Conservation (phyloP, 306 rosid genomes). For the Rosa persica region DNA sequence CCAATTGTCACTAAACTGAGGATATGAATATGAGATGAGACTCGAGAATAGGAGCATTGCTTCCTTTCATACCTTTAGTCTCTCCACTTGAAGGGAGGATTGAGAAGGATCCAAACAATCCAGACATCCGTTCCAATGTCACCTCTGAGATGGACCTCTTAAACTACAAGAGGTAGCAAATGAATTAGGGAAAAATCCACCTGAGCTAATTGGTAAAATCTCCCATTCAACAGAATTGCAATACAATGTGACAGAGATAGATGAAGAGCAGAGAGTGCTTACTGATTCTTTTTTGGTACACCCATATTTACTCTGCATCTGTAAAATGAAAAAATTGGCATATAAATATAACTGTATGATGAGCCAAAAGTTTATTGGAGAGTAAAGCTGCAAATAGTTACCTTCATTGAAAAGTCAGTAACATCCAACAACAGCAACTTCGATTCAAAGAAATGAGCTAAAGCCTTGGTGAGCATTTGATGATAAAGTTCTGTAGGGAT, state of each 20-base stretch:
- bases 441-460: constrained; percentile 70
- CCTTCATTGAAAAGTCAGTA: constrained; percentile 76
- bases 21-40: constrained; percentile 10
- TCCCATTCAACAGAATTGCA: not conserved
- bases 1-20: not conserved
- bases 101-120: constrained; percentile 64
- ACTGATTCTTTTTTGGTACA: constrained; percentile 65
- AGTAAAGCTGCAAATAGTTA: constrained; percentile 25
- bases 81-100: constrained; percentile 55
- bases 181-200: constrained; percentile 24
- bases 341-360: constrained; percentile 23
- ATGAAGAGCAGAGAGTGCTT: constrained; percentile 31
- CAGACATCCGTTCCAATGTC: constrained; percentile 65
- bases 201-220: constrained; percentile 15
- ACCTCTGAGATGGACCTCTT: constrained; percentile 73
- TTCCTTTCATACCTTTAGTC: constrained; percentile 53
- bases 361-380: constrained; percentile 20
- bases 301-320: constrained; percentile 87
- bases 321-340: constrained; percentile 33
- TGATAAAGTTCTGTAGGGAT: constrained; percentile 65
- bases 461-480: constrained; percentile 87
- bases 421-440: constrained; percentile 79
- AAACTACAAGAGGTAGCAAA: constrained; percentile 47
- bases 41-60: not conserved
- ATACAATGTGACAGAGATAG: not conserved